phyloP scores from a whole-genome alignment of 306 rosid species.

The Mimosa bimucronata region DNA sequence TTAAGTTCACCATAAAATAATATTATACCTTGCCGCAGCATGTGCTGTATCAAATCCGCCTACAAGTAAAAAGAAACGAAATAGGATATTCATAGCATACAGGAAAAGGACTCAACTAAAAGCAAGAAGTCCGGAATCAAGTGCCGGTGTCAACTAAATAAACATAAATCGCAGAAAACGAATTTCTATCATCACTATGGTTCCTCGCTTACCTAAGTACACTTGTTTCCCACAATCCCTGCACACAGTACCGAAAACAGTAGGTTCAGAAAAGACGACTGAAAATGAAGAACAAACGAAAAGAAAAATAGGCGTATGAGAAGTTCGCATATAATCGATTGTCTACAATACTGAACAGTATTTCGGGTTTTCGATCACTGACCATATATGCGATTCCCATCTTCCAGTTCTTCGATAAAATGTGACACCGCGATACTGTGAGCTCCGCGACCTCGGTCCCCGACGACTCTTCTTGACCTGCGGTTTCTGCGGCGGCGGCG shows the following conservation, averaged over 20 bases:
- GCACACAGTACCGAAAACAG: slow-evolving; percentile 22
- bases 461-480: slow-evolving; percentile 78
- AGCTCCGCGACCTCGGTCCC: slow-evolving; percentile 91
- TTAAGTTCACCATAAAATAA: not conserved
- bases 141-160: not conserved
- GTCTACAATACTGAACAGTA: not conserved
- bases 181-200: slow-evolving; percentile 16
- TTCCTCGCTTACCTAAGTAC: slow-evolving; percentile 72
- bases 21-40: slow-evolving; percentile 81
- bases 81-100: slow-evolving; percentile 1
- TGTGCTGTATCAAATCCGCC: slow-evolving; percentile 96
- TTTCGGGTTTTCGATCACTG: slow-evolving; percentile 24
- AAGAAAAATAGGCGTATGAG: not conserved
- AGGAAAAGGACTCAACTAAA: not conserved
- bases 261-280: slow-evolving; percentile 19
- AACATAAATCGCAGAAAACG: not conserved
- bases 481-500: slow-evolving; percentile 43
- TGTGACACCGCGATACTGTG: slow-evolving; percentile 96
- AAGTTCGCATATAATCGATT: not conserved
- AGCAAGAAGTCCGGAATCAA: not conserved
- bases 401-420: slow-evolving; percentile 90
- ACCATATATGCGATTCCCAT: slow-evolving; percentile 99
- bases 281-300: not conserved
- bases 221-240: slow-evolving; percentile 98
- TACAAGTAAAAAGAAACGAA: slow-evolving; percentile 28